Evolutionary conservation across 306 rosid genomes (phyloP).

Genomic region (Cucurbita argyrosperma): DNA sequence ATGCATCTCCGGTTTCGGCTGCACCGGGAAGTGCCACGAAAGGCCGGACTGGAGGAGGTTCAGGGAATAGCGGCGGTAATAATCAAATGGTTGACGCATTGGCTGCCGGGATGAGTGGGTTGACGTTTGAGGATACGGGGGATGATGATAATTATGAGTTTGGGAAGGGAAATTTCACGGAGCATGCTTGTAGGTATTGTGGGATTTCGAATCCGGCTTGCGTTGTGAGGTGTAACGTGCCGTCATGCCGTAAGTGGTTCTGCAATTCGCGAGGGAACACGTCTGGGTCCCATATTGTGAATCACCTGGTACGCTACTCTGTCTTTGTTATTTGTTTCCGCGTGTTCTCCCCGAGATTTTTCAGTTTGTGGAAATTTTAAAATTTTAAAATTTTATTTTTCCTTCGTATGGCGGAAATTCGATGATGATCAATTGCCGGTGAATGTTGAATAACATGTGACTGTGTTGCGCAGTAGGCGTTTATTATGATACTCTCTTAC

Average conservation of each 20-base stretch:
- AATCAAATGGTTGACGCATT: constrained; percentile 69
- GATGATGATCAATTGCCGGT: not conserved
- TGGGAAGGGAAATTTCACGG: constrained; percentile 89
- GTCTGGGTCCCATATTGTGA: constrained; percentile 93
- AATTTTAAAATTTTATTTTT: not conserved
- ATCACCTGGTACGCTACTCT: constrained; percentile 63
- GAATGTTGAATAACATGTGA: not conserved
- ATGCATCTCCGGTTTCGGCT: constrained; percentile 79
- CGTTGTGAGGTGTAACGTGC: constrained; percentile 96
- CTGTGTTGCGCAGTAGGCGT: not conserved
- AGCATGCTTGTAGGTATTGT: constrained; percentile 91
- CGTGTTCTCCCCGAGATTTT: not conserved
- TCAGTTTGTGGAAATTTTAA: not conserved
- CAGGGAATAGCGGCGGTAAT: constrained; percentile 38
- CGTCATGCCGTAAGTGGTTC: constrained; percentile 96
- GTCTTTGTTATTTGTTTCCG: not conserved
- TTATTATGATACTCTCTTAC: not conserved
- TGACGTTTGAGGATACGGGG: constrained; percentile 88
- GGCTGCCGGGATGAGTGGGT: constrained; percentile 77
- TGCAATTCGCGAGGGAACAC: constrained; percentile 97
- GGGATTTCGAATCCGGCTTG: constrained; percentile 97
- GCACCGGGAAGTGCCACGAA: constrained; percentile 62
- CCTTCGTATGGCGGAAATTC: not conserved
- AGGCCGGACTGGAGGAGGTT: constrained; percentile 35
- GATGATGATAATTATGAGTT: constrained; percentile 74